Percentiles rank a stretch among this genome's conserved stretches.
Evolutionary conservation across 768 basidiomycete genomes (phyloP).

Genomic region (Udeniomyces megalosporus): DNA sequence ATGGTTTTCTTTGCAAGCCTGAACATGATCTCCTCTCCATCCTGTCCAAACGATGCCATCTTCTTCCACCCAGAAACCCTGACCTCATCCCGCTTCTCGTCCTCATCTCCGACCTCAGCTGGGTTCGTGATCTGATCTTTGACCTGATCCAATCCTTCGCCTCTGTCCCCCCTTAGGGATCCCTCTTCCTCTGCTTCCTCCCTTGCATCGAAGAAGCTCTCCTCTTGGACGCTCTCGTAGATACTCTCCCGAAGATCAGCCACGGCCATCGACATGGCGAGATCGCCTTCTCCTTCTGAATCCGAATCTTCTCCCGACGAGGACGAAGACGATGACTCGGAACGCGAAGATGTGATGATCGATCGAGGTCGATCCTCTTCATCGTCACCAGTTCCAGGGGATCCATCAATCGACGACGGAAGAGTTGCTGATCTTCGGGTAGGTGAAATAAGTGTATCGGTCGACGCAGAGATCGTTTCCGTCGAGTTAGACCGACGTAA

Average conservation of each 20-base stretch:
- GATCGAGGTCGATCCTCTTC: not conserved
- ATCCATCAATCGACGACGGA: too few relatives aligned
- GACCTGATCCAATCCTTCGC: too few relatives aligned
- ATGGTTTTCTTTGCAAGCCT: slow-evolving; percentile 30
- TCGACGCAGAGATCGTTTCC: too few relatives aligned
- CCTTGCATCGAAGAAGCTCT: slow-evolving; percentile 1
- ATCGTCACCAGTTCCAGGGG: too few relatives aligned
- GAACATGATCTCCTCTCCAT: too few relatives aligned
- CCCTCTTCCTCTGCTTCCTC: not conserved
- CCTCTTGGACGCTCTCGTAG: slow-evolving; percentile 14
- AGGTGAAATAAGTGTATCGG: too few relatives aligned
- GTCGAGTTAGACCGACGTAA: too few relatives aligned
- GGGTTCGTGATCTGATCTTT: not conserved
- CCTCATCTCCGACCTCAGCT: not conserved
- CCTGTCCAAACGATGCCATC: too few relatives aligned
- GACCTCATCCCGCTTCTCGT: not conserved
- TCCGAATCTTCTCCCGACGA: slow-evolving; percentile 20
- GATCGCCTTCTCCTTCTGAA: slow-evolving; percentile 19
- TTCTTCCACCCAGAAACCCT: too few relatives aligned
- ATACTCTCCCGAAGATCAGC: slow-evolving; percentile 26
- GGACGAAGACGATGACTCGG: slow-evolving; percentile 11
- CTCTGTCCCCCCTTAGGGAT: too few relatives aligned
- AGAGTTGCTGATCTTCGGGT: too few relatives aligned
- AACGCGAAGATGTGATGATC: not conserved
- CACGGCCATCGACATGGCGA: slow-evolving; percentile 31